Evolutionary conservation across 2,329 filamentous ascomycete species (phyloP), one percentile per base, ranked within the genome.

Genomic region (Eutypa lata): DNA sequence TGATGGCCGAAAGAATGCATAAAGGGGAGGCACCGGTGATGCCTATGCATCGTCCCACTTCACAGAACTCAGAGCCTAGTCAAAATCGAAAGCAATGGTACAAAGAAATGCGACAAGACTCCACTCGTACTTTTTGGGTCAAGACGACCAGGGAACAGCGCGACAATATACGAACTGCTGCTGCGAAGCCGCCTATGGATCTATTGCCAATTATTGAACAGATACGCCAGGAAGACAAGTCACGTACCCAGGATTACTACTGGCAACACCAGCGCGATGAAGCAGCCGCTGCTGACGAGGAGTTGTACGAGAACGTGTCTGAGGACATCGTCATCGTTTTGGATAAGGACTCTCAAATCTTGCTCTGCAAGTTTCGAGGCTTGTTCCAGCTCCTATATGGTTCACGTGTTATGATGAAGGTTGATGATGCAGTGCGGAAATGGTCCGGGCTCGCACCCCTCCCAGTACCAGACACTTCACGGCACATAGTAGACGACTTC

Each of bases 261-360:
- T 52, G 33, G 35, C n/a, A 24, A 11, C 52, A 54, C 14, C 44
- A 50, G 31, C 52, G 54, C 5, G 50, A 54, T 31, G 42, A 48
- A 21, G 22, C 22, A 1, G 52, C 54, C 2, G 43, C 47, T 10
- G 18, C 19, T 28, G 47, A 52, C n/a, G 19, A 6, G 5, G 21
- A n/a, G 7, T 43, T 57, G 14, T 57, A 54, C 22, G 19, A 44
- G 11, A 19, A 16, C 24, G 14, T 48, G 6, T 24, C 26, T 14
- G 35, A 52, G 24, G 52, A 57, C 21, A 50, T 57, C 16, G 19
- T 57, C 2, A n/a, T 52, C 11, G 21, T 54, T 2, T n/a, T 57
- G 18, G 55, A 54, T 26, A 50, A 50, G 37, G 43, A 54, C 19
- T 43, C 24, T n/a, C 24, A 47, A 10, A 31, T 53, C 14, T 8